These are phyloP conservation scores for Amphirosellinia nigrospora DNA, from an alignment of 495 filamentous ascomycete genomes.

Conservation along the genomic window DNA sequence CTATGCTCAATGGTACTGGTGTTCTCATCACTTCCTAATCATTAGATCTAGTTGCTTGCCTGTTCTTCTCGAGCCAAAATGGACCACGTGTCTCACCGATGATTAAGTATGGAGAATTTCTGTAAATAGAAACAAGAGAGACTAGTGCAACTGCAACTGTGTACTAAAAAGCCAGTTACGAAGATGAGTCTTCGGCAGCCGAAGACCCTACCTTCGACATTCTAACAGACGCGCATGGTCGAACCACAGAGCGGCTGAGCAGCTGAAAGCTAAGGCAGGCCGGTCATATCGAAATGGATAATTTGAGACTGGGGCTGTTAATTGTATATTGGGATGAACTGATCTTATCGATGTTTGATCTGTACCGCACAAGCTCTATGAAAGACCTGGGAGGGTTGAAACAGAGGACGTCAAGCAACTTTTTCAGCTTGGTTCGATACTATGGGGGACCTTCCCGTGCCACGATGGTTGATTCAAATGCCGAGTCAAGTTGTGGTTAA, in stretches of 20 bases:
- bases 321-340: not conserved
- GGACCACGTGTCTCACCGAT: no score
- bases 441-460: not conserved
- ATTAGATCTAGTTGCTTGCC: not conserved
- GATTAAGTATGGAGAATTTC: no score
- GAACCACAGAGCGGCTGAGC: not conserved
- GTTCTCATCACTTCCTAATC: not conserved
- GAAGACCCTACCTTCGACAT: not conserved
- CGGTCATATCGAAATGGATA: not conserved
- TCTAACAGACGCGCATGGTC: not conserved
- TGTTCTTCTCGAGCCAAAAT: not conserved
- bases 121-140: not conserved
- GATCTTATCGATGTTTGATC: not conserved
- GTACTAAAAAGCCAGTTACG: not conserved
- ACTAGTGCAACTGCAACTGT: not conserved
- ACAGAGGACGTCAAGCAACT: not conserved
- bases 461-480: not conserved
- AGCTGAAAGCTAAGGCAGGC: not conserved
- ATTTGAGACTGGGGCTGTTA: not conserved
- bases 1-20: no score
- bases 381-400: no score
- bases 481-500: not conserved
- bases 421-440: not conserved
- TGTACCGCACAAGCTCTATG: not conserved
- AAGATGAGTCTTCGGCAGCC: not conserved